A percentile compares a stretch with the other conserved stretches of the same genome.
Evolutionary conservation across 768 basidiomycete species (phyloP).

Genomic region (Rhodocollybia butyracea): DNA sequence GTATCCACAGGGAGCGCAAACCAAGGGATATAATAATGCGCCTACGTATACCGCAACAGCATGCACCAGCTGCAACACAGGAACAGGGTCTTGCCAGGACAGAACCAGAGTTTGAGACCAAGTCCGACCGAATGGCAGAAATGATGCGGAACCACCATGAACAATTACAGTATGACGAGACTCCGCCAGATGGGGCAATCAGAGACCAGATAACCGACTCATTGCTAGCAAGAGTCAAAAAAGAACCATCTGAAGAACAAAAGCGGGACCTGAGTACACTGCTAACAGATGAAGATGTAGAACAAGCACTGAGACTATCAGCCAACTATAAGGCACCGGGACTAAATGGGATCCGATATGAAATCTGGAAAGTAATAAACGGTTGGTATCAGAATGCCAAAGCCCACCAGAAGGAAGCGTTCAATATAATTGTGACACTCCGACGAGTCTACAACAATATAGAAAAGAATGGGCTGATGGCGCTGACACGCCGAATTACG

Average conservation of each 20-base stretch:
- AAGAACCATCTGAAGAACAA: background rate
- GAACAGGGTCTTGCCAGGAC: too few species aligned
- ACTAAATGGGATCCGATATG: slow-evolving; percentile 13
- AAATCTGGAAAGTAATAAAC: background rate
- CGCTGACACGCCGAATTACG: too few species aligned
- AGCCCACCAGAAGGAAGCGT: background rate
- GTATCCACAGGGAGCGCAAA: background rate
- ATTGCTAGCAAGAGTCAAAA: background rate
- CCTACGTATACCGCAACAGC: background rate
- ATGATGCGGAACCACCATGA: background rate
- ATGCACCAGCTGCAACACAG: too few species aligned
- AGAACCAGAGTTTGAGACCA: background rate
- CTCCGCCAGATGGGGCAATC: background rate
- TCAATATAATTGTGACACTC: slow-evolving; percentile 9
- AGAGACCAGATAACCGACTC: background rate
- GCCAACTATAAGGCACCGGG: slow-evolving; percentile 5
- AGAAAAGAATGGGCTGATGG: slow-evolving; percentile 17
- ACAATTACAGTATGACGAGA: background rate
- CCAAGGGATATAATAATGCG: slow-evolving; percentile 17
- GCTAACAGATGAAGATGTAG: background rate
- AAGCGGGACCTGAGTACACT: background rate
- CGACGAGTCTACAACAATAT: slow-evolving; percentile 21
- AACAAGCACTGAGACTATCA: background rate
- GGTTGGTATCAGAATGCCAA: background rate
- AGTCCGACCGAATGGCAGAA: slow-evolving; percentile 1